A percentile compares a stretch with the other conserved stretches of the same genome.
These are phyloP conservation scores for Penicillium sclerotiorum DNA, from an alignment of 2,329 filamentous ascomycete genomes.

Conservation along the genomic window DNA sequence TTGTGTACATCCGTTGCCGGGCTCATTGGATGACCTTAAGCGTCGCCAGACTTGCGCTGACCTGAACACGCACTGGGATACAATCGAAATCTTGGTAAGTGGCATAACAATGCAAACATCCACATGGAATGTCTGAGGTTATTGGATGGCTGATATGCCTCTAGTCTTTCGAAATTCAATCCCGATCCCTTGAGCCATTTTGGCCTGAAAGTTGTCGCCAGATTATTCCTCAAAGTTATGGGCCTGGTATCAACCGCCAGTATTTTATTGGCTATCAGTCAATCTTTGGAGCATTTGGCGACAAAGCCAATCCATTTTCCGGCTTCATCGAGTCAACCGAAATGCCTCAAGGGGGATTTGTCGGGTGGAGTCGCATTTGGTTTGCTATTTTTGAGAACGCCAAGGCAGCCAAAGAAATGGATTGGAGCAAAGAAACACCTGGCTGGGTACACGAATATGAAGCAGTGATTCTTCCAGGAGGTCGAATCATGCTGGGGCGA, in stretches of 20 bases:
- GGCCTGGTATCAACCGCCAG: neutral
- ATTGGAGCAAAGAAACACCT: conserved; percentile 22
- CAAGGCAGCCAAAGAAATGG: neutral
- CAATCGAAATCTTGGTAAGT: conserved; percentile 30
- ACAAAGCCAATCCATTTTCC: conserved; percentile 26
- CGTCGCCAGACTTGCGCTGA: conserved; percentile 42
- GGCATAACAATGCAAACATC: too few relatives aligned
- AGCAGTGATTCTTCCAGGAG: conserved; percentile 51
- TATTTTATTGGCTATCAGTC: conserved; percentile 33
- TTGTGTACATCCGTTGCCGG: conserved; percentile 41
- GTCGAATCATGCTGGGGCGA: conserved; percentile 51
- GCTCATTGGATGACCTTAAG: conserved; percentile 22
- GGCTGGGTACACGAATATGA: conserved; percentile 50
- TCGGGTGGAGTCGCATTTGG: conserved; percentile 41
- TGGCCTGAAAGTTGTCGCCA: conserved; percentile 33
- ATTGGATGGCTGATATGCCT: conserved; percentile 12
- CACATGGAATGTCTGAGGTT: too few relatives aligned
- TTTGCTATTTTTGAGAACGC: conserved; percentile 36
- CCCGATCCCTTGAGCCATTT: conserved; percentile 14
- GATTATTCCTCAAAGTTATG: conserved; percentile 20
- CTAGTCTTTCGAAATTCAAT: conserved; percentile 29
- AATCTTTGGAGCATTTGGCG: conserved; percentile 5
- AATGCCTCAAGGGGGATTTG: conserved; percentile 29
- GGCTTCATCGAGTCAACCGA: conserved; percentile 40
- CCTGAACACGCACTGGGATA: conserved; percentile 23